These are phyloP conservation scores for Penicillium psychrosexuale DNA, from an alignment of 2,329 filamentous ascomycete species.

Conservation along the genomic window DNA sequence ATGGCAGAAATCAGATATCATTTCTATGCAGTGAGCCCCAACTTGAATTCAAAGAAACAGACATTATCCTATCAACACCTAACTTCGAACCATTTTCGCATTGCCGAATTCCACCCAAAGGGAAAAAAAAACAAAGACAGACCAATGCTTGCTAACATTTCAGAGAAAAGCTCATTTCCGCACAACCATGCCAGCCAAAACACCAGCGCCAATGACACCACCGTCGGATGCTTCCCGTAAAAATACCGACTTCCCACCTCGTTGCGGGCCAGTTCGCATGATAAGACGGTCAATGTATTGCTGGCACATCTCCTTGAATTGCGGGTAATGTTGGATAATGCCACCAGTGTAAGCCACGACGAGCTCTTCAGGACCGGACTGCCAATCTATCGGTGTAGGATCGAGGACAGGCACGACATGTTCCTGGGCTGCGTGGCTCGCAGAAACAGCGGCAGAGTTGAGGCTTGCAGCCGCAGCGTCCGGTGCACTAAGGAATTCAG, in stretches of 20 bases:
- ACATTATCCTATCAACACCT: constrained; percentile 61
- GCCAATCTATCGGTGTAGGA: constrained; percentile 38
- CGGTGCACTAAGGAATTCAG: constrained; percentile 13
- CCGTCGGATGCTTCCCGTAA: constrained; percentile 53
- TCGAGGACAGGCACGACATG: constrained; percentile 40
- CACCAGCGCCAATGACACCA: constrained; percentile 56
- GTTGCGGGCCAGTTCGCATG: constrained; percentile 44
- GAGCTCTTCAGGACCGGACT: constrained; percentile 55
- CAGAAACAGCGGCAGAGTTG: neutral
- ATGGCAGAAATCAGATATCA: constrained; percentile 5
- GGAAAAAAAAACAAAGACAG: neutral
- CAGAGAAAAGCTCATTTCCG: constrained; percentile 16
- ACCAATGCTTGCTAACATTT: neutral
- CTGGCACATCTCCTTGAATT: constrained; percentile 69
- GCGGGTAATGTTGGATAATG: constrained; percentile 75
- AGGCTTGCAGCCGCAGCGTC: constrained; percentile 7
- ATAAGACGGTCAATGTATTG: constrained; percentile 60
- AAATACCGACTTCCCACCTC: constrained; percentile 50
- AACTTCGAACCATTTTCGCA: constrained; percentile 9
- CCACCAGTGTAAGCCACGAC: constrained; percentile 77
- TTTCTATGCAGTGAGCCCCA: constrained; percentile 16
- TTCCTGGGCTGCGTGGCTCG: constrained; percentile 18
- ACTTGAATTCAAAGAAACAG: constrained; percentile 34
- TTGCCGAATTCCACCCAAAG: constrained; percentile 6
- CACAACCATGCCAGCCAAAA: constrained; percentile 50